Base-by-base conservation (phyloP, 1,284 basidiomycete genomes). In the Vanrija sp. region DNA sequence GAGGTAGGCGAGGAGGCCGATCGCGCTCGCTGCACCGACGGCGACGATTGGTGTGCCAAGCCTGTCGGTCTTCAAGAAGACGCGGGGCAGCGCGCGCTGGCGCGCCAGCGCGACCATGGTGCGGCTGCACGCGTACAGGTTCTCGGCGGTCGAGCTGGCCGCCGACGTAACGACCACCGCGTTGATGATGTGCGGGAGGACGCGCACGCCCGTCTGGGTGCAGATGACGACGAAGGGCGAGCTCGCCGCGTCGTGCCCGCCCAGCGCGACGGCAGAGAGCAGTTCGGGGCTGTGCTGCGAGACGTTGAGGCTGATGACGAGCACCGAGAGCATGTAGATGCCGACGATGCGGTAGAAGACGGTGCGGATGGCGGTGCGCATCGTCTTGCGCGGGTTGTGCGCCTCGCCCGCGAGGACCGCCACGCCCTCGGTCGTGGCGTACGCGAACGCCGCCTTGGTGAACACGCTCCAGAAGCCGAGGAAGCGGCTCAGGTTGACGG, bases 141-240 rank as follows among this genome's bases (percentile, higher is more conserved):
- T 78, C 39, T 77, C 77, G 43, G 76, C 75, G 4, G 77, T 79
- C 18, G 80, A 77, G 6, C 79, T 82, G 73, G 76, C 80, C 15
- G 81, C 81, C 0, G 79, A 81, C 15, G 79, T 45, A 25, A 68
- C 42, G 22, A 95, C 80, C 66, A 83, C 84, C 8, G 90, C 90
- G 65, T 81, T 79, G 69, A 81, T 75, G 53, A 79, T 82, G 43
- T 81, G 82, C 2, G 89, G 88, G 1, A 92, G 75, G 4, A 78
- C 80, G 59, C 82, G 83, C 73, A 92, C 91, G 27, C 87, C 84
- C 2, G 87, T 84, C 38, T 78, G 81, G 61, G 82, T 66, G 55
- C 69, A 68, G 52, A 69, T 88, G 60, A 91, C 87, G 55, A 91
- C 88, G 72, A 89, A 91, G 0, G 88, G 88, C 10, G 86, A 88